phyloP scores from a whole-genome alignment of 306 rosid genomes.

The Delonix regia region DNA sequence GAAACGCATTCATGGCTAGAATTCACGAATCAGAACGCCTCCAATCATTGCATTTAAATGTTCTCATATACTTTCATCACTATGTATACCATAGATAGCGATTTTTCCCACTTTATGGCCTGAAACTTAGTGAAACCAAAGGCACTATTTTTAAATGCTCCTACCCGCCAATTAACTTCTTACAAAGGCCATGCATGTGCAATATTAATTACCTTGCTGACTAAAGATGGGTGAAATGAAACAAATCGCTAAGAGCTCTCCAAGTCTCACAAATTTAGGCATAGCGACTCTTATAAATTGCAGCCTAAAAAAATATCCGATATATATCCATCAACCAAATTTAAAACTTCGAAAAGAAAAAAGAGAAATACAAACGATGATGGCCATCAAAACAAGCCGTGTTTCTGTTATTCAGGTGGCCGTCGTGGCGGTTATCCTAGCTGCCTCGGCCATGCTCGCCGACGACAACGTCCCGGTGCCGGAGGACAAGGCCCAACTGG shows the following conservation, averaged over 20 bases:
- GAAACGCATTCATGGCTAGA: too few relatives aligned
- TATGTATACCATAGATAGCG: too few relatives aligned
- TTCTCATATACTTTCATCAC: too few relatives aligned
- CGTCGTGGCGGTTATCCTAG: not conserved
- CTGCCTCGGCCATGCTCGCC: not conserved
- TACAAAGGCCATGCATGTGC: too few relatives aligned
- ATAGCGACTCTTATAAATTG: not conserved
- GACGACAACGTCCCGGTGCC: slow-evolving; percentile 33
- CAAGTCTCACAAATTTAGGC: not conserved
- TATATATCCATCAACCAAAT: not conserved
- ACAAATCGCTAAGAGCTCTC: not conserved
- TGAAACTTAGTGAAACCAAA: too few relatives aligned
- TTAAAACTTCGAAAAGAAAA: too few relatives aligned
- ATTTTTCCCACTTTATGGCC: too few relatives aligned
- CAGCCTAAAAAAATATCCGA: not conserved
- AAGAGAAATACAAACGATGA: not conserved
- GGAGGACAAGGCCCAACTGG: not conserved
- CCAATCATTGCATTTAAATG: too few relatives aligned
- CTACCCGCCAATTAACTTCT: too few relatives aligned
- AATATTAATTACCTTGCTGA: not conserved
- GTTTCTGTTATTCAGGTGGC: not conserved
- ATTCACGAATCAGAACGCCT: too few relatives aligned
- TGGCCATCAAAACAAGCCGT: slow-evolving; percentile 28
- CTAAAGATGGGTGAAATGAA: not conserved
- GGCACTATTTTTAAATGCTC: too few relatives aligned